Conservation (phyloP, 257 asterid species). For the Solanum pimpinellifolium region DNA sequence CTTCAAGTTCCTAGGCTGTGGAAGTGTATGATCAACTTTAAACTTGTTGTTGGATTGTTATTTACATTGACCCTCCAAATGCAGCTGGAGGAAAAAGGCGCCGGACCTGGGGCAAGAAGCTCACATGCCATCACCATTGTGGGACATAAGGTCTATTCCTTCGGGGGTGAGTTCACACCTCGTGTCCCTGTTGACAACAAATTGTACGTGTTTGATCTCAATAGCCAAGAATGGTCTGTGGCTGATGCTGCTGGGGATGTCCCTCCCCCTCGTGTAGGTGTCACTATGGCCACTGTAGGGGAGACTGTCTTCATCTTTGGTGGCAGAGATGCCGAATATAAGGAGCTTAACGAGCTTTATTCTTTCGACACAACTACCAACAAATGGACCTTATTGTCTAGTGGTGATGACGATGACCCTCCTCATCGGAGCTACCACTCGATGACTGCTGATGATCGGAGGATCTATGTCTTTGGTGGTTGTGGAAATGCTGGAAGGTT, state of each 20-base stretch:
- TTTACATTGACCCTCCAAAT: not conserved
- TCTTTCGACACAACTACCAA: conserved; percentile 39
- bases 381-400: conserved; percentile 52
- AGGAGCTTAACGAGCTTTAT: conserved; percentile 60
- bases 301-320: conserved; percentile 60
- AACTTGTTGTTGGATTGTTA: not conserved
- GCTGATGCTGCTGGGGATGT: conserved; percentile 48
- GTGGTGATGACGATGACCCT: conserved; percentile 29
- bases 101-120: conserved; percentile 89
- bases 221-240: conserved; percentile 48
- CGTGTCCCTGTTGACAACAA: conserved; percentile 81
- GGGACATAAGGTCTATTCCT: conserved; percentile 59
- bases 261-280: conserved; percentile 93
- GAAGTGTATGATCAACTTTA: not conserved
- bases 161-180: conserved; percentile 83
- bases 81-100: conserved; percentile 73
- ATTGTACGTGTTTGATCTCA: conserved; percentile 50
- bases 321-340: conserved; percentile 71
- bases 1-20: not conserved
- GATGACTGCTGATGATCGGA: conserved; percentile 45
- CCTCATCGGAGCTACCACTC: conserved; percentile 87
- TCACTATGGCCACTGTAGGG: conserved; percentile 57
- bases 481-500: conserved; percentile 70
- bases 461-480: conserved; percentile 70
- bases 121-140: conserved; percentile 79